phyloP scores from a whole-genome alignment of 1,284 basidiomycete species.

The Wallemia mellicola region DNA sequence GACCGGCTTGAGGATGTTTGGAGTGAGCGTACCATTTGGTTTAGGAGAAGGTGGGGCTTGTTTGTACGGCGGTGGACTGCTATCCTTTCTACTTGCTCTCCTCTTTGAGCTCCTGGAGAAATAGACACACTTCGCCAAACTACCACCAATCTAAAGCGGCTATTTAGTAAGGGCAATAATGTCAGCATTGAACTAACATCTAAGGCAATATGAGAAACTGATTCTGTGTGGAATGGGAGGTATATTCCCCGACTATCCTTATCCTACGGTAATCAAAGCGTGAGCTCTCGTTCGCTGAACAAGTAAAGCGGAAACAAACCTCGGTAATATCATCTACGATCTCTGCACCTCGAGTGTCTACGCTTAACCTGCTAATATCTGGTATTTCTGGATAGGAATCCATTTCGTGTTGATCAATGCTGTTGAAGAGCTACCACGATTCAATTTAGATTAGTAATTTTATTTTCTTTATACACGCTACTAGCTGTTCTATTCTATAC shows the following conservation, averaged over 20 bases:
- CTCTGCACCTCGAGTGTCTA: constrained; percentile 8
- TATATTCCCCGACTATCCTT: constrained; percentile 71
- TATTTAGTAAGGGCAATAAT: not conserved
- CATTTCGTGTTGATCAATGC: not conserved
- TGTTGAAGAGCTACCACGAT: not conserved
- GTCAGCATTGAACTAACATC: constrained; percentile 33
- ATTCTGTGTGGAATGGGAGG: constrained; percentile 79
- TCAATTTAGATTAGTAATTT: not conserved
- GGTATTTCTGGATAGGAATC: constrained; percentile 4
- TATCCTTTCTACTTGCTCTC: constrained; percentile 3
- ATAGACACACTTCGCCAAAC: not conserved
- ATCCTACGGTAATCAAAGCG: too few species aligned
- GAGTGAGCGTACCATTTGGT: constrained; percentile 47
- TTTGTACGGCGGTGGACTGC: constrained; percentile 5
- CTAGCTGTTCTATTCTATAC: not conserved
- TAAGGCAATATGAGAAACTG: constrained; percentile 80
- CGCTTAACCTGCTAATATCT: constrained; percentile 5
- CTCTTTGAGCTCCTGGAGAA: constrained; percentile 5
- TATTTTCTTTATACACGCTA: not conserved
- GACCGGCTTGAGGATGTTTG: constrained; percentile 30
- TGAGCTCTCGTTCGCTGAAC: too few species aligned
- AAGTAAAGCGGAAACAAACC: too few species aligned
- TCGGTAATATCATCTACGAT: constrained; percentile 4
- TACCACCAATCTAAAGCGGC: not conserved
- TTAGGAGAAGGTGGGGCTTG: constrained; percentile 17